Evolutionary conservation across 345 rosid genomes (phyloP), one percentile per base, ranked within the genome.

Genomic region (Ceriops decandra): DNA sequence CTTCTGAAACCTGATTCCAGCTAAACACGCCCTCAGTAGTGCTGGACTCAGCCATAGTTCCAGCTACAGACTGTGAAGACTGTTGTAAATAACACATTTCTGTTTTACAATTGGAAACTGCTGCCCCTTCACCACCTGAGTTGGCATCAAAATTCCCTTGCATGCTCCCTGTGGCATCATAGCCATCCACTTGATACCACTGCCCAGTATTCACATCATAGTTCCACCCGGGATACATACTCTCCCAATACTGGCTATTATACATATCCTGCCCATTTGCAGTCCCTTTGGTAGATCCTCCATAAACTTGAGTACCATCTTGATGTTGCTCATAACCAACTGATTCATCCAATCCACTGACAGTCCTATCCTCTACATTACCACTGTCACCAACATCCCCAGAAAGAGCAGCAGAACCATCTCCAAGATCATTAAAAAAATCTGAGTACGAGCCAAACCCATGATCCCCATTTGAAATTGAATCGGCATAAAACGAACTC

Each of bases 161-260:
- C 35, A 74, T 62, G 72, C 47, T 74, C 31, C 52, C 21, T 47
- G 71, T 68, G 15, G 77, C 63, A 53, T 78, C 82, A 52, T 68
- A 81, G 63, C 78, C 76, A 71, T 81, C 90, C 79, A 85, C 77
- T 67, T 86, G 92, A 81, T 85, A 90, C 97, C 99, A 95, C 66
- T 84, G 92, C 67, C 86, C 95, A 35, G 89, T 84, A 73, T 63
- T 86, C 52, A 74, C 77, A 74, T 95, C 97, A 76, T 71, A 85
- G 70, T 75, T 82, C 99, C 99, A 95, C 19, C 99, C 99, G 1
- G 99, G 97, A 82, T 90, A 95, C 73, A 82, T 63, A 77, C 77
- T 79, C 72, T 92, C 98, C 96, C 95, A 95, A 59, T 83, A 74
- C 69, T 85, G 88, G 73, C 71, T 84, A 67, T 78, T 79, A 77